Conservation (phyloP, 2,329 filamentous ascomycete species). For the Pseudocercospora pini-densiflorae region DNA sequence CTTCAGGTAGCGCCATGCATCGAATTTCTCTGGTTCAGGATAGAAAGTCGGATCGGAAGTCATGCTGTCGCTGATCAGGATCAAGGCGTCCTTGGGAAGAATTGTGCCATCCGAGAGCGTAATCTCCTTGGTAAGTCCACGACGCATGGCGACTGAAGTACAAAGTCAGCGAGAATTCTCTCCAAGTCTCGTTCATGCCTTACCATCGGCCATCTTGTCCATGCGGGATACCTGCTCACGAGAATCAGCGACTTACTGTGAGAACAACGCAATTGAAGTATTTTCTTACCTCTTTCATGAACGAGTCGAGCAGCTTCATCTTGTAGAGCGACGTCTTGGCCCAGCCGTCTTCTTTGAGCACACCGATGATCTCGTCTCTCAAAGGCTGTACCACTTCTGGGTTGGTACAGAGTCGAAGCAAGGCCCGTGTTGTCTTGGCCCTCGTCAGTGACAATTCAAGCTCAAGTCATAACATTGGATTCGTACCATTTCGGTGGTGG, state of each 20-base stretch:
- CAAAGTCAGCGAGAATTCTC: neutral
- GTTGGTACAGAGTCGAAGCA: constrained; percentile 30
- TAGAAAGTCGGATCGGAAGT: constrained; percentile 9
- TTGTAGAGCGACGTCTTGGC: constrained; percentile 33
- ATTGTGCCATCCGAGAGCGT: constrained; percentile 36
- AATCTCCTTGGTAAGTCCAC: constrained; percentile 7
- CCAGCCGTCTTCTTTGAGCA: constrained; percentile 32
- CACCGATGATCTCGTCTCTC: constrained; percentile 30
- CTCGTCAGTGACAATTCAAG: no score
- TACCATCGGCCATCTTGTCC: neutral
- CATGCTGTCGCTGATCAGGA: constrained; percentile 22
- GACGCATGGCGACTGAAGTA: neutral
- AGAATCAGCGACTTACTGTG: no score
- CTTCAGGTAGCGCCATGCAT: constrained; percentile 30
- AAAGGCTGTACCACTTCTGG: constrained; percentile 34
- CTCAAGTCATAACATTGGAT: no score
- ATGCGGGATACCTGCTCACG: neutral
- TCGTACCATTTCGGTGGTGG: constrained; percentile 22
- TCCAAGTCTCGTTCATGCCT: neutral
- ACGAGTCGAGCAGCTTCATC: constrained; percentile 38
- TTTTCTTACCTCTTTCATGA: constrained; percentile 37
- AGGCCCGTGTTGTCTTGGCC: constrained; percentile 20
- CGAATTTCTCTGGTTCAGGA: constrained; percentile 28
- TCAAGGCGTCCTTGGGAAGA: constrained; percentile 29
- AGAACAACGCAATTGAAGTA: no score